Evolutionary conservation across 768 basidiomycete species (phyloP).

Genomic region (Dendrothele bispora): DNA sequence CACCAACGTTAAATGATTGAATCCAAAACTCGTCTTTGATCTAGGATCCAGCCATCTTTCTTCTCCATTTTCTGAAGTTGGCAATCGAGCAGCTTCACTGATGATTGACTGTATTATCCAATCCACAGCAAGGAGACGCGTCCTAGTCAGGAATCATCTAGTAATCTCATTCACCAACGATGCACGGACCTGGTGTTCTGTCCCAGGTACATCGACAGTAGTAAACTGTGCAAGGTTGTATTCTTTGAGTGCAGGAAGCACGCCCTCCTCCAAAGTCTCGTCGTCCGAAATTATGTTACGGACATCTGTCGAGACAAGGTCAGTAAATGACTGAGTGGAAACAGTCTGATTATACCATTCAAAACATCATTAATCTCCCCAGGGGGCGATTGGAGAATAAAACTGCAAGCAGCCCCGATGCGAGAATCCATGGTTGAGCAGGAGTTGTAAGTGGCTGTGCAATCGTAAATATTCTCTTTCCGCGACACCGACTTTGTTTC

Average conservation of each 20-base stretch:
- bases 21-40: conserved; percentile 73
- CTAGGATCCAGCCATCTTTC: conserved; percentile 85
- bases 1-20: conserved; percentile 86
- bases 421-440: conserved; percentile 58
- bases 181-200: conserved; percentile 67
- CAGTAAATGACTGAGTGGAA: too few relatives aligned
- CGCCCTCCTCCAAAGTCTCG: conserved; percentile 72
- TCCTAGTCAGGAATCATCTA: not conserved
- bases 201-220: conserved; percentile 79
- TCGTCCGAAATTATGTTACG: conserved; percentile 89
- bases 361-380: conserved; percentile 97
- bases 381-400: conserved; percentile 88
- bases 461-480: conserved; percentile 1
- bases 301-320: conserved; percentile 63
- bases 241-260: conserved; percentile 74
- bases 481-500: conserved; percentile 7
- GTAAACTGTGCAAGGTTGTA: conserved; percentile 91
- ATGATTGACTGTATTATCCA: conserved; percentile 67
- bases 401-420: conserved; percentile 69
- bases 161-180: not conserved
- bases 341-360: conserved; percentile 56
- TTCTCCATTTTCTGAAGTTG: conserved; percentile 39
- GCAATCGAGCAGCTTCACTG: conserved; percentile 65
- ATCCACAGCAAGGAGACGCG: not conserved
- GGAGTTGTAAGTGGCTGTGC: not conserved